Evolutionary conservation across 2,329 filamentous ascomycete species (phyloP).

Genomic region (Diaporthe amygdali): DNA sequence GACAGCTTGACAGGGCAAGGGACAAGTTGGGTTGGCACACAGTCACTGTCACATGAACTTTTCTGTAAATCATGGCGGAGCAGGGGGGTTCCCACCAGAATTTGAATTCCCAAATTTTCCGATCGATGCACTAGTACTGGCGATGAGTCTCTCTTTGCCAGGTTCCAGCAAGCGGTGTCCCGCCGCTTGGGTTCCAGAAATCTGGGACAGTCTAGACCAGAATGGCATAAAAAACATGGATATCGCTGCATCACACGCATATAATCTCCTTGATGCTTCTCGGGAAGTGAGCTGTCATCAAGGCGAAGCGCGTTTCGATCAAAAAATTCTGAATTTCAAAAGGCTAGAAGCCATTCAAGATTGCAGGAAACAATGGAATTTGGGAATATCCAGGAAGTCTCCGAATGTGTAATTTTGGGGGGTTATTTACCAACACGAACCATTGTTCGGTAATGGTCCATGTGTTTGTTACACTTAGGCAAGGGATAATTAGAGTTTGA

Average conservation of each 20-base stretch:
- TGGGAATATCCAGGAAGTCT: too few species aligned
- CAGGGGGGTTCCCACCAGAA: neutral
- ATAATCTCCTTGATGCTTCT: neutral
- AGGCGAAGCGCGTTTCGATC: neutral
- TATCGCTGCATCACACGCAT: neutral
- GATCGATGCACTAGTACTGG: neutral
- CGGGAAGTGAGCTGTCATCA: too few species aligned
- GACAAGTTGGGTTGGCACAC: neutral
- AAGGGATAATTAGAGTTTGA: too few species aligned
- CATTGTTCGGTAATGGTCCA: too few species aligned
- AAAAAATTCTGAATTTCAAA: too few species aligned
- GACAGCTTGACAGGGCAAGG: neutral
- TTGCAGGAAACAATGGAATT: too few species aligned
- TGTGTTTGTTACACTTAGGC: too few species aligned
- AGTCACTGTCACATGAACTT: neutral
- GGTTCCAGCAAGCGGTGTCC: neutral
- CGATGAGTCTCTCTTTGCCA: neutral
- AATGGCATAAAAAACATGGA: neutral
- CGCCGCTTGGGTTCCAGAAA: neutral
- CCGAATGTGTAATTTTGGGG: too few species aligned
- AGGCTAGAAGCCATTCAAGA: too few species aligned
- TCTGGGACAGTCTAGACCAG: neutral
- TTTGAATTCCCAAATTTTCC: neutral
- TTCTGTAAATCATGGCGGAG: neutral
- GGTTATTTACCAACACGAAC: too few species aligned